phyloP scores from a whole-genome alignment of 2,329 filamentous ascomycete species.

The Penicillium fuscoglaucum region DNA sequence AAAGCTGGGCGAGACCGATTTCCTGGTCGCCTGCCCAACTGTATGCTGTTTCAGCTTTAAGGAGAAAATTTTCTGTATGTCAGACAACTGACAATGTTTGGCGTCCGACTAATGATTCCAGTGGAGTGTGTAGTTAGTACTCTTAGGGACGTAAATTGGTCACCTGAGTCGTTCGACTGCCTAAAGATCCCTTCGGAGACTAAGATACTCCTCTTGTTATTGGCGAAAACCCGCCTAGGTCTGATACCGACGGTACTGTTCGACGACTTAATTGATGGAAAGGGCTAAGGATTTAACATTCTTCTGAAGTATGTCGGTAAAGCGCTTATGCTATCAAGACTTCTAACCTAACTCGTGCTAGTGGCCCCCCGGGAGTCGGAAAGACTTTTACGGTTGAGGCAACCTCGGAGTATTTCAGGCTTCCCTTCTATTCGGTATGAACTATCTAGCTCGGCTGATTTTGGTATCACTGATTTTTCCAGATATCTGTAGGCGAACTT shows the following conservation, averaged over 20 bases:
- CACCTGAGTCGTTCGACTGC: slow-evolving; percentile 20
- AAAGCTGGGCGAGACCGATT: slow-evolving; percentile 17
- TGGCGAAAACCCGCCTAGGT: slow-evolving; percentile 19
- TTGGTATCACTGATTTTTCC: slow-evolving; percentile 8
- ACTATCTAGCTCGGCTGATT: neutral
- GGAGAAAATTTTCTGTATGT: too few species aligned
- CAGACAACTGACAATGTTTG: too few species aligned
- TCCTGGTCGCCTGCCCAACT: slow-evolving; percentile 22
- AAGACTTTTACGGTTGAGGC: too few species aligned
- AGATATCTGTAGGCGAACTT: slow-evolving; percentile 24
- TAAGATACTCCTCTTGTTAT: slow-evolving; percentile 19
- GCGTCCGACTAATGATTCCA: too few species aligned
- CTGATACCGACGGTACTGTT: slow-evolving; percentile 22
- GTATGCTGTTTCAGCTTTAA: slow-evolving; percentile 26
- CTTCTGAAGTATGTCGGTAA: too few species aligned
- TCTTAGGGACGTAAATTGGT: slow-evolving; percentile 22
- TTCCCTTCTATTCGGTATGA: too few species aligned
- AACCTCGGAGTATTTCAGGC: too few species aligned
- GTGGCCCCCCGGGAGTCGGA: too few species aligned
- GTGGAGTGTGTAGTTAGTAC: slow-evolving; percentile 17
- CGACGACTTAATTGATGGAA: slow-evolving; percentile 33
- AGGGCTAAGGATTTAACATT: too few species aligned
- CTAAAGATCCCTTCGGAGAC: slow-evolving; percentile 24
- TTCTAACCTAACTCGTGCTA: too few species aligned
- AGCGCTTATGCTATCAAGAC: too few species aligned